Conservation (phyloP, 106 monocot genomes). For the Dendrobium chrysotoxum region DNA sequence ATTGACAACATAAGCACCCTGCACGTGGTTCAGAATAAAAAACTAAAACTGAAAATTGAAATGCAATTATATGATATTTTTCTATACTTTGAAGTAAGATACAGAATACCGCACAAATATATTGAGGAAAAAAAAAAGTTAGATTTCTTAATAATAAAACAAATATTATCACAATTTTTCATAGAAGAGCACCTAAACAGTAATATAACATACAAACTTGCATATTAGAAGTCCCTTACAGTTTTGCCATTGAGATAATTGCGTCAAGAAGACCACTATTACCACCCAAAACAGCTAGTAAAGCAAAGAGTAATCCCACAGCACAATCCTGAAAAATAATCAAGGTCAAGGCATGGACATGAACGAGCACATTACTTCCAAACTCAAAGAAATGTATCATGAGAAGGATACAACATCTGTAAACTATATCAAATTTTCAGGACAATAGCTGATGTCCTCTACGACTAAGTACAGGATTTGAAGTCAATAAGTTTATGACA, state of each 20-base stretch:
- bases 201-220: background rate
- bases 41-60: background rate
- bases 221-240: conserved; percentile 37
- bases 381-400: background rate
- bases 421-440: background rate
- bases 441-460: background rate
- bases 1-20: conserved; percentile 73
- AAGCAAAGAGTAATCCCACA: conserved; percentile 92
- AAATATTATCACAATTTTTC: background rate
- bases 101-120: background rate
- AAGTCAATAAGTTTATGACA: background rate
- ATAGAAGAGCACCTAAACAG: background rate
- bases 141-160: background rate
- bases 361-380: background rate
- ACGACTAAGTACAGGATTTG: too few species aligned
- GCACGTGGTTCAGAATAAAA: conserved; percentile 12
- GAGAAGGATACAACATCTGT: background rate
- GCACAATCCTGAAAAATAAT: conserved; percentile 89
- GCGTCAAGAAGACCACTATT: conserved; percentile 66
- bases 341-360: background rate
- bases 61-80: background rate
- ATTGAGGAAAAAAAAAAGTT: background rate
- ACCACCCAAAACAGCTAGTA: conserved; percentile 92
- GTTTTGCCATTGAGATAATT: conserved; percentile 82
- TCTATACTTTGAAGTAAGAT: background rate